These are phyloP conservation scores for Aurifilum marmelostoma DNA, from an alignment of 2,329 filamentous ascomycete species.

Conservation along the genomic window DNA sequence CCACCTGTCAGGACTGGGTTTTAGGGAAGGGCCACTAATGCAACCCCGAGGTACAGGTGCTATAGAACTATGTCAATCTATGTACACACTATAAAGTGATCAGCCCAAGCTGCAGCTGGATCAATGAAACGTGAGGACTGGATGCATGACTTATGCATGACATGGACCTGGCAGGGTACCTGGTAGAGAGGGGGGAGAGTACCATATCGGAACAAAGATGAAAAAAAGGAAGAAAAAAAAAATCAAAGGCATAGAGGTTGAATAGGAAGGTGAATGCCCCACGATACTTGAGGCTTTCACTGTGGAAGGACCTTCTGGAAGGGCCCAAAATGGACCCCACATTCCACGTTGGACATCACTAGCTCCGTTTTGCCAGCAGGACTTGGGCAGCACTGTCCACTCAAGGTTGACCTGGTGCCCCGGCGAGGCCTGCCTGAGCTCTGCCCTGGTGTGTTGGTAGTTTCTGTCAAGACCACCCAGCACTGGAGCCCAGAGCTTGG, in stretches of 20 bases:
- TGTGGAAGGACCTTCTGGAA: conserved; percentile 1
- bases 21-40: not conserved
- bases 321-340: not conserved
- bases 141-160: not conserved
- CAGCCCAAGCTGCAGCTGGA: not conserved
- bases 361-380: conserved; percentile 9
- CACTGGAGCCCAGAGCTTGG: not conserved
- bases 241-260: not conserved
- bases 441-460: not conserved
- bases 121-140: not conserved
- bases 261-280: not conserved
- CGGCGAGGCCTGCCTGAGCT: not conserved
- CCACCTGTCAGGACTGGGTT: conserved; percentile 1
- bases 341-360: conserved; percentile 6
- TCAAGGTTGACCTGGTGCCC: not conserved
- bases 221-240: not conserved
- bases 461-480: not conserved
- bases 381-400: conserved; percentile 3
- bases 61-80: not conserved
- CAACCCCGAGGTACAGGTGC: not conserved
- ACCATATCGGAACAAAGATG: not conserved
- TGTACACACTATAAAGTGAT: not conserved
- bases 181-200: not conserved
- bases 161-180: not conserved
- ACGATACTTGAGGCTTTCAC: not conserved